Base-by-base conservation (phyloP, 2,329 filamentous ascomycete species). In the Aureobasidium pullulans region DNA sequence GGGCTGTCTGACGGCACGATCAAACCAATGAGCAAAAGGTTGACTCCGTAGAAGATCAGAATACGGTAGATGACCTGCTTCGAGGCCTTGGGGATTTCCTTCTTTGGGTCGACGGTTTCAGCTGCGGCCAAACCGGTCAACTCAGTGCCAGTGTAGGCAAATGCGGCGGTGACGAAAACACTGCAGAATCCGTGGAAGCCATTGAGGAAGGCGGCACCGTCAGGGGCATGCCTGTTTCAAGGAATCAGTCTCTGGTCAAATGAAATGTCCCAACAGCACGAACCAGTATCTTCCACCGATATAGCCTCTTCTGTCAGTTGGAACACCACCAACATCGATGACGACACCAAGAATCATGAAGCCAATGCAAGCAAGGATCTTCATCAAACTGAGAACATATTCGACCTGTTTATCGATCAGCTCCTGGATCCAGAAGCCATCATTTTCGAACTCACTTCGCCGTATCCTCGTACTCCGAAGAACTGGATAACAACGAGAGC, bases 321-420 rank as follows among this genome's bases (percentile, higher is more conserved):
- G 83, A 0, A 83, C 84, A 52, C 81, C 83, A 49, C 83, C 83
- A 58, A 73, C 76, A 68, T 84, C 78, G 65, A 85, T 78, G 60
- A 85, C 71, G 58, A 86, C 83, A 43, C 80, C 83, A 29, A 86
- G 72, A 64, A 88, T 78, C 68, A 87, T 87, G 69, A 87, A 87
- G 3, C 84, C 84, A 7, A 81, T 73, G 66, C 81, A 79, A 47
- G 84, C 70, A 31, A 69, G 59, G 39, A 72, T 65, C 61, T 73
- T 72, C 64, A 71, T 65, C 60, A 70, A 66, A 40, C 67, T 64
- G 39, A 72, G 67, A 42, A 70, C 61, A 62, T 71, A 73, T 57
- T 73, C 71, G n/a, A 67, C 68, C 59, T 53, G 19, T 54, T 13
- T 23, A 3, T 23, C 48, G 46, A 34, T 54, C 34, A 50, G 44